Percentiles rank a stretch among this genome's conserved stretches.
These are phyloP conservation scores for Helotiales sp. DNA, from an alignment of 2,329 filamentous ascomycete species.

Conservation along the genomic window DNA sequence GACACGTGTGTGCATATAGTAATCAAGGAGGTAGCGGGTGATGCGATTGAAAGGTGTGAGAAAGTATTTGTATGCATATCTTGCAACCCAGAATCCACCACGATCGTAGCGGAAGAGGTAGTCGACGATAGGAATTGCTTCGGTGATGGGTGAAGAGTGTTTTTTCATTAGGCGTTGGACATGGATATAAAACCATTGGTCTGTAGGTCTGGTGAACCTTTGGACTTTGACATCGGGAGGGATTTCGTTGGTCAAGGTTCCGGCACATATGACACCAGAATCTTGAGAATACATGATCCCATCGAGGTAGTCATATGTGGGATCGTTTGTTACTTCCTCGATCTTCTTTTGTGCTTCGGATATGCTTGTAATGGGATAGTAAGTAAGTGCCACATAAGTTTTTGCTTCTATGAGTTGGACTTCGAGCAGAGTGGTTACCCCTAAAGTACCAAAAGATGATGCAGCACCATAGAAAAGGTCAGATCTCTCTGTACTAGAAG, in stretches of 20 bases:
- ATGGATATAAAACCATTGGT: conserved; percentile 68
- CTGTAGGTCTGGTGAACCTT: conserved; percentile 50
- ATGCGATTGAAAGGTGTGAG: conserved; percentile 56
- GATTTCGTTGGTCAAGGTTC: conserved; percentile 44
- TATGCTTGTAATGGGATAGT: conserved; percentile 45
- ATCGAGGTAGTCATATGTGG: conserved; percentile 56
- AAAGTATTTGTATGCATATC: conserved; percentile 62
- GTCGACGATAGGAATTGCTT: conserved; percentile 47
- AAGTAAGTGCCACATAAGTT: conserved; percentile 54
- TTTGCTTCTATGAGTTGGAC: conserved; percentile 54
- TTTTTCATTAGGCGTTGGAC: conserved; percentile 38
- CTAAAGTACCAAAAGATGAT: conserved; percentile 59
- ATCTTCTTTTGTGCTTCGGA: conserved; percentile 42
- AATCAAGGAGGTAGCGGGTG: conserved; percentile 57
- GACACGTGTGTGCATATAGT: conserved; percentile 59
- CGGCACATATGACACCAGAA: conserved; percentile 53
- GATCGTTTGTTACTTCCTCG: conserved; percentile 34
- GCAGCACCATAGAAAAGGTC: conserved; percentile 61
- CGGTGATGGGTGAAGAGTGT: conserved; percentile 32
- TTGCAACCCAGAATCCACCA: conserved; percentile 66
- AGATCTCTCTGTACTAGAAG: conserved; percentile 44
- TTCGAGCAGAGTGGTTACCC: conserved; percentile 60
- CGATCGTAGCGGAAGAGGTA: conserved; percentile 65
- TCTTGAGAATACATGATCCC: conserved; percentile 51
- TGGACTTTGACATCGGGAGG: conserved; percentile 33